phyloP scores from a whole-genome alignment of 202 grass and related monocot species.

The Saccharum hybrid region DNA sequence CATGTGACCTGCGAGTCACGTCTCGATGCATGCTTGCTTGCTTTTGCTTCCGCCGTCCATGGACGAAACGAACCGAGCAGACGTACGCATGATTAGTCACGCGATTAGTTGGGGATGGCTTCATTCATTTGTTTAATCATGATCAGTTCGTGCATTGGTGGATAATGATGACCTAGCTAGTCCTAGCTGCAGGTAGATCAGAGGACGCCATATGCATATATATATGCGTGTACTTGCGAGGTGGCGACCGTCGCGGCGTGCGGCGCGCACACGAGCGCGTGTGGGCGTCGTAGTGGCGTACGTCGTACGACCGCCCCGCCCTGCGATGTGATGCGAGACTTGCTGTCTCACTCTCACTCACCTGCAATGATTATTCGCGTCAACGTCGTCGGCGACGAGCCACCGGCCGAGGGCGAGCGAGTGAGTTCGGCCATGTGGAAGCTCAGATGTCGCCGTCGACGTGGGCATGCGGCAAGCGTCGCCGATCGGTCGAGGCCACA shows the following conservation, averaged over 20 bases:
- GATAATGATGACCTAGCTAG: slow-evolving; percentile 6
- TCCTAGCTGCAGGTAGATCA: neutral
- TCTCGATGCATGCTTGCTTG: neutral
- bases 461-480: slow-evolving; percentile 10
- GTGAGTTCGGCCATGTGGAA: slow-evolving; percentile 51
- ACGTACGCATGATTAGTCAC: neutral
- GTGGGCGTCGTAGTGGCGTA: no score
- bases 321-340: neutral
- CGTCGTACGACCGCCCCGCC: no score
- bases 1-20: slow-evolving; percentile 36
- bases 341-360: slow-evolving; percentile 32
- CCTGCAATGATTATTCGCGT: slow-evolving; percentile 43
- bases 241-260: neutral
- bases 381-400: slow-evolving; percentile 35
- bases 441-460: slow-evolving; percentile 61
- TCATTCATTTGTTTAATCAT: neutral
- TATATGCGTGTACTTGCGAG: slow-evolving; percentile 37
- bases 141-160: neutral
- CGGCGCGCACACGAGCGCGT: no score
- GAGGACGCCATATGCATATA: no score
- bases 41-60: neutral
- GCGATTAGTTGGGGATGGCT: neutral
- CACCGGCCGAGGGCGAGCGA: slow-evolving; percentile 20
- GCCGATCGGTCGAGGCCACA: neutral
- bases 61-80: neutral